These are phyloP conservation scores for Termitomyces sp. DNA, from an alignment of 768 basidiomycete genomes.

Conservation along the genomic window DNA sequence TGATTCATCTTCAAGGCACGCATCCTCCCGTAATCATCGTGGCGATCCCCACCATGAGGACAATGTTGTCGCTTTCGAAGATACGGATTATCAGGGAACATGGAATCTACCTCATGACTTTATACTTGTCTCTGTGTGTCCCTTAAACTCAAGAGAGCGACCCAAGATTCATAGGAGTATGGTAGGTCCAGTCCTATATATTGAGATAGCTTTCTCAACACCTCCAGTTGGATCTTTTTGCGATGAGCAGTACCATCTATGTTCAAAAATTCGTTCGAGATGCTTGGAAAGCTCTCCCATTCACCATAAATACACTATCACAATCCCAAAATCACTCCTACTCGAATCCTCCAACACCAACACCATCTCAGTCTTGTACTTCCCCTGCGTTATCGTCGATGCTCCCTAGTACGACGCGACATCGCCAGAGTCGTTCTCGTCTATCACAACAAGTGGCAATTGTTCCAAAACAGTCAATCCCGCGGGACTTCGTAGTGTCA, in stretches of 20 bases:
- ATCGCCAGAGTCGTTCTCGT: slow-evolving; percentile 12
- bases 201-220: not conserved
- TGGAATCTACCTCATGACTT: slow-evolving; percentile 66
- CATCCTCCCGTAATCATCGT: not conserved
- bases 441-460: slow-evolving; percentile 14
- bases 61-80: slow-evolving; percentile 15
- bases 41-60: not conserved
- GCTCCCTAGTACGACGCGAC: slow-evolving; percentile 12
- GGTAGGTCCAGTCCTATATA: slow-evolving; percentile 35
- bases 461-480: slow-evolving; percentile 22
- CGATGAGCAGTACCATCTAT: slow-evolving; percentile 63
- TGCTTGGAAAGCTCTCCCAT: slow-evolving; percentile 26
- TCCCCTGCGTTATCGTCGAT: slow-evolving; percentile 21
- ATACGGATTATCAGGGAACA: slow-evolving; percentile 29
- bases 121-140: slow-evolving; percentile 68
- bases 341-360: slow-evolving; percentile 23
- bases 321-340: slow-evolving; percentile 20
- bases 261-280: slow-evolving; percentile 38
- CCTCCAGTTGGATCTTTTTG: slow-evolving; percentile 67
- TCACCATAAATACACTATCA: slow-evolving; percentile 15
- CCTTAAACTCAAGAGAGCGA: slow-evolving; percentile 54
- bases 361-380: slow-evolving; percentile 17
- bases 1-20: not conserved
- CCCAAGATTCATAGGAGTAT: slow-evolving; percentile 60
- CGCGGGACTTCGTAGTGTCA: slow-evolving; percentile 22